Base-by-base conservation (phyloP, 2,329 filamentous ascomycete genomes). In the Chrysoporthe deuterocubensis region DNA sequence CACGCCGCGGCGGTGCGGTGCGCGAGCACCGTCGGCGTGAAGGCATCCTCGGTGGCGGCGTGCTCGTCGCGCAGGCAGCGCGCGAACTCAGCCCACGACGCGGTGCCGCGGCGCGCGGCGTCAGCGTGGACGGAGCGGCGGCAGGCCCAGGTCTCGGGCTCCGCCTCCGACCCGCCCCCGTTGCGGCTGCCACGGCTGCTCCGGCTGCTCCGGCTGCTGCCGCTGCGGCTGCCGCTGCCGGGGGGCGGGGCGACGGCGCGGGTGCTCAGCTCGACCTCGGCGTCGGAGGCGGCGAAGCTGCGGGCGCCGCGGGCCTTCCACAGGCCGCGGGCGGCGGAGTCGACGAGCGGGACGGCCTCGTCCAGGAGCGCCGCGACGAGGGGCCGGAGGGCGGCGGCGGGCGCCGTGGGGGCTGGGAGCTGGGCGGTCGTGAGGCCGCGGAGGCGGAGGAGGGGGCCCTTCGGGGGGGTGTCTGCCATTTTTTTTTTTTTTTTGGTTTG, bases 51-150 rank as follows among this genome's bases (percentile, higher is more conserved):
- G 59, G 87, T 81, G 73, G 80, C 76, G 48, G 82, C 84, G 74
- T 90, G 88, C 48, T 85, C 77, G 48, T 85, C 81, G 72, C 89
- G 86, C 75, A 93, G 84, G 71, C 82, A 83, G 44, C 76, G 76
- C 48, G 84, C 81, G 75, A 93, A 91, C 76, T 93, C 90, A 0
- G 79, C 80, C 85, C 89, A 92, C 58, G 75, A 81, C 11, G 89
- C 90, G 0, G 88, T 88, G 9, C 86, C 84, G 34, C 73, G 73
- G 50, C 77, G 78, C 21, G 81, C 78, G 6, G 76, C 78, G 73
- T 90, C 83, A 67, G 80, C 79, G 75, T 93, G 91, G 54, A 85
- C 78, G 75, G 88, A 91, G 57, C 83, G 83, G 66, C 91, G 84
- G 52, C 86, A 86, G 64, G 84, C 85, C 91, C 91, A 93, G 21